Conservation (phyloP, 176 grass and related monocot genomes). For the Hyparrhenia diplandra region DNA sequence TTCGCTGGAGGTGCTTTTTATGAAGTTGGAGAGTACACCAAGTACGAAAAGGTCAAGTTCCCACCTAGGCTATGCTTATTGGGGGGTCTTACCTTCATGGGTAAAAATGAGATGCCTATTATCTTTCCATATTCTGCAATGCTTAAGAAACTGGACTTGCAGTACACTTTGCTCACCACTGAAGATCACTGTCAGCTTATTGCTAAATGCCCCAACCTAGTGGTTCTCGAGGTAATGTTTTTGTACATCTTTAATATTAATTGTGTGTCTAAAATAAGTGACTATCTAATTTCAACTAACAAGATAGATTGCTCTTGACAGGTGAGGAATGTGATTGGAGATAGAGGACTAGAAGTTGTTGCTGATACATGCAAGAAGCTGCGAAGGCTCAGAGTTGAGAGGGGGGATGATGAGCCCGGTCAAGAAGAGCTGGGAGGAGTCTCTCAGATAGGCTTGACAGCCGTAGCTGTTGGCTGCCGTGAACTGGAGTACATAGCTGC, state of each 20-base stretch:
- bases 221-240: slow-evolving; percentile 75
- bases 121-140: slow-evolving; percentile 58
- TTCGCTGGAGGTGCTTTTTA: slow-evolving; percentile 79
- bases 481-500: slow-evolving; percentile 86
- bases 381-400: slow-evolving; percentile 63
- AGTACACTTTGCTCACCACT: slow-evolving; percentile 81
- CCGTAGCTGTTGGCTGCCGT: slow-evolving; percentile 66
- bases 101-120: slow-evolving; percentile 58
- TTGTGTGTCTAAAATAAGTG: neutral
- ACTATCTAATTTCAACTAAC: slow-evolving; percentile 20
- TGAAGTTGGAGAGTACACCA: slow-evolving; percentile 51
- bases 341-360: slow-evolving; percentile 72
- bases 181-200: slow-evolving; percentile 90
- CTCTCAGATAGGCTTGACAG: slow-evolving; percentile 68
- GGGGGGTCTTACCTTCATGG: slow-evolving; percentile 68
- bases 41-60: slow-evolving; percentile 56
- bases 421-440: slow-evolving; percentile 83
- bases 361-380: slow-evolving; percentile 76
- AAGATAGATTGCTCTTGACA: slow-evolving; percentile 14
- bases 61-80: slow-evolving; percentile 62
- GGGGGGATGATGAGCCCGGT: slow-evolving; percentile 89
- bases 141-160: slow-evolving; percentile 86
- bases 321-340: slow-evolving; percentile 87
- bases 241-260: neutral
- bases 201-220: slow-evolving; percentile 66